Evolutionary conservation across 2,329 filamentous ascomycete genomes (phyloP).

Genomic region (Graphilbum fragrans): DNA sequence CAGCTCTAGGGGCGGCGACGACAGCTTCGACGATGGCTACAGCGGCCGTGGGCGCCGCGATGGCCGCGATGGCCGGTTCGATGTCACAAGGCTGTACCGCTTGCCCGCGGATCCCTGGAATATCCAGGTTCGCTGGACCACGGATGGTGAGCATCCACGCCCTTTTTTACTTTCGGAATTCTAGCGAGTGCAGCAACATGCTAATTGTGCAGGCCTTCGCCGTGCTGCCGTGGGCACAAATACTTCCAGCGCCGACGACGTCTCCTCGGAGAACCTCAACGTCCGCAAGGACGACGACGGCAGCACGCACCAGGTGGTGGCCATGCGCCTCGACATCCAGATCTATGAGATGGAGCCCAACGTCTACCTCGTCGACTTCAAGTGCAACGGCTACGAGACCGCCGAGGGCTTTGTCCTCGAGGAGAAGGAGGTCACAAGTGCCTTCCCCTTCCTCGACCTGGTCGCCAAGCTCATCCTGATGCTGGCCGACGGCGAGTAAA

Average conservation of each 20-base stretch:
- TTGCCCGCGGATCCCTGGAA: constrained; percentile 94
- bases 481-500: constrained; percentile 65
- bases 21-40: constrained; percentile 15
- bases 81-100: constrained; percentile 55
- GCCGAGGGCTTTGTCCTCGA: constrained; percentile 61
- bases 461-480: constrained; percentile 88
- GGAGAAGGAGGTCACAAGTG: constrained; percentile 90
- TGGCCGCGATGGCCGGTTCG: constrained; percentile 23
- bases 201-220: constrained; percentile 22
- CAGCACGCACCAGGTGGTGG: constrained; percentile 56
- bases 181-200: too few species aligned
- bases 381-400: constrained; percentile 91
- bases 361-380: constrained; percentile 96
- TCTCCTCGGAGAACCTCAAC: constrained; percentile 26
- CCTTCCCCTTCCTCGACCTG: constrained; percentile 92
- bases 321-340: constrained; percentile 91
- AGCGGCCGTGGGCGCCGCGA: constrained; percentile 21
- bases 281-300: constrained; percentile 29
- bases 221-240: constrained; percentile 22
- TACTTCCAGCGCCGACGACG: constrained; percentile 17
- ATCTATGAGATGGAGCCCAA: constrained; percentile 87
- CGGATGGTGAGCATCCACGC: constrained; percentile 52
- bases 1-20: constrained; percentile 5
- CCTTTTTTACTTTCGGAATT: constrained; percentile 26
- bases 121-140: constrained; percentile 79